Base-by-base conservation (phyloP, 306 rosid genomes). In the Quercus cerris region DNA sequence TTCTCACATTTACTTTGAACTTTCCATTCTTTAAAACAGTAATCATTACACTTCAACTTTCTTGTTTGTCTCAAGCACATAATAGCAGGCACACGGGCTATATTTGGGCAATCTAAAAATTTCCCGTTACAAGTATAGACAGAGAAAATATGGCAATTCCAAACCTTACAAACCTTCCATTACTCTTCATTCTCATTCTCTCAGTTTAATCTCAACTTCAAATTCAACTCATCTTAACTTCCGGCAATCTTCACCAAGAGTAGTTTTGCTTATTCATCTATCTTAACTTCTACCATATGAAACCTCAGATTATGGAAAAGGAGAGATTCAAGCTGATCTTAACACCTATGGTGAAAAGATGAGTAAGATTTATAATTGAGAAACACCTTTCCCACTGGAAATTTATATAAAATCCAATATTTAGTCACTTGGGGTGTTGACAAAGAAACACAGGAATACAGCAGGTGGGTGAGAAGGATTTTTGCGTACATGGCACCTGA, bases 341-440 rank as follows among this genome's bases (percentile, higher is more conserved):
- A 58, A 80, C 85, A 44, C 90, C 90, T 82, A 84, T 77, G 86
- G 90, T 27, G 88, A 81, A 10, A 84, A 46, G 73, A 87, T 80
- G 88, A 75, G 73, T 64, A 81, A 82, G 63, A 84, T 84, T 73
- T 70, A 81, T 52, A 86, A 75, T 20, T 55, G 59, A 46, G 88
- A 82, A 77, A 77, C 51, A 9, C 83, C 88, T 28, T 80, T 84
- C 82, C 90, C 88, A 13, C 86, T 23, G 83, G 81, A 1, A 79
- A 28, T 23, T 22, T 87, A 44, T 87, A 78, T 77, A 74, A 70
- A 19, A 64, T 64, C 44, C 70, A 64, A 64, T 64, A 64, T 30
- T 30, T 1, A 6, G 12, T 64, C 22, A 28, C 22, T 17, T 17
- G 23, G 46, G 10, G 14, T 30, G n/a, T 11, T 1, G 22, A 30